Percentiles rank a stretch among this genome's conserved stretches.
Evolutionary conservation across 768 basidiomycete species (phyloP).

Genomic region (Suillus paluster): DNA sequence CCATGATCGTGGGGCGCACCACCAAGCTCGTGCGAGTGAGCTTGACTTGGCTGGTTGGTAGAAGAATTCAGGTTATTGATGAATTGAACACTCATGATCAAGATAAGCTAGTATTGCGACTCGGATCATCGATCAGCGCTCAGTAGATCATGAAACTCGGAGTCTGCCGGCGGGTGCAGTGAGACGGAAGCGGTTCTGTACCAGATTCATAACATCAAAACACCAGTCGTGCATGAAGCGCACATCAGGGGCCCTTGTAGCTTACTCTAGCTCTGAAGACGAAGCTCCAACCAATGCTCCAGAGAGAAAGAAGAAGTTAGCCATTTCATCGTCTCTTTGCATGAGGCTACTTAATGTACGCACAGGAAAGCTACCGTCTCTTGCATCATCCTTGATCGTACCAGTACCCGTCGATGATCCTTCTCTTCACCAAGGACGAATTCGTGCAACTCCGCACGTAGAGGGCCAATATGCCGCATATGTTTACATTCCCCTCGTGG

Average conservation of each 20-base stretch:
- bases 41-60: slow-evolving; percentile 33
- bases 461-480: slow-evolving; percentile 87
- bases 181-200: background rate
- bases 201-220: background rate
- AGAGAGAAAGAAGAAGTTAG: slow-evolving; percentile 48
- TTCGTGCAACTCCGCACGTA: slow-evolving; percentile 74
- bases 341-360: slow-evolving; percentile 9
- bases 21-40: slow-evolving; percentile 57
- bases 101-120: background rate
- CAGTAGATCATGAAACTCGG: background rate
- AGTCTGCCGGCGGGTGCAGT: background rate
- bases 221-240: slow-evolving; percentile 27
- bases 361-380: slow-evolving; percentile 65
- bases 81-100: slow-evolving; percentile 68
- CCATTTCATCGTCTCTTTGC: background rate
- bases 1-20: slow-evolving; percentile 53
- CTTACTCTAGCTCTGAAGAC: slow-evolving; percentile 56
- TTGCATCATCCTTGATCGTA: slow-evolving; percentile 53
- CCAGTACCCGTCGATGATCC: slow-evolving; percentile 71
- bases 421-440: slow-evolving; percentile 81
- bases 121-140: no score
- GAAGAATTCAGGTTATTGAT: slow-evolving; percentile 65
- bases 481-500: slow-evolving; percentile 68
- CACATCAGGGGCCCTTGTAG: slow-evolving; percentile 40
- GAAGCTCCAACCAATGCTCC: slow-evolving; percentile 23